Conservation (phyloP, 2,329 filamentous ascomycete species). For the Lomentospora prolificans region DNA sequence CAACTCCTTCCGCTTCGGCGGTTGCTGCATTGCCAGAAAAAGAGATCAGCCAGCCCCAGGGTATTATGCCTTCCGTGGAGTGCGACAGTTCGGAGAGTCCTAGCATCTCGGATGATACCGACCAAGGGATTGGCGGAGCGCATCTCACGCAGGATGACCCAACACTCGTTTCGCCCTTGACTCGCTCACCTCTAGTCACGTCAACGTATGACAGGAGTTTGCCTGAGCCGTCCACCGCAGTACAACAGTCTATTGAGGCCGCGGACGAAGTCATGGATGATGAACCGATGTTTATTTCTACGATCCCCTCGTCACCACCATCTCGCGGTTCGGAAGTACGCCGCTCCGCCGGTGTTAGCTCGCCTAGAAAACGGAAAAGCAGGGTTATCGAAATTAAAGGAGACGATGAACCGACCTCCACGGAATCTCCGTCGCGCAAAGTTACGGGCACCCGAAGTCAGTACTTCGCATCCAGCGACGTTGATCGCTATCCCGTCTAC, state of each 20-base stretch:
- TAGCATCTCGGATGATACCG: background rate
- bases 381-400: background rate
- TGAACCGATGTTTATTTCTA: conserved; percentile 2
- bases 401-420: background rate
- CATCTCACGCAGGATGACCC: background rate
- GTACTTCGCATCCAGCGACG: background rate
- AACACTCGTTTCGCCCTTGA: background rate
- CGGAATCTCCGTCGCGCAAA: background rate
- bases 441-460: background rate
- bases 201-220: background rate
- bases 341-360: background rate
- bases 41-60: conserved; percentile 10
- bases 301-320: background rate
- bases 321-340: background rate
- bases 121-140: background rate
- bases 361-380: background rate
- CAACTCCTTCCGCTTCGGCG: no score
- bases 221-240: background rate
- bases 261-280: background rate
- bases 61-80: conserved; percentile 13
- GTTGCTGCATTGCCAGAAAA: background rate
- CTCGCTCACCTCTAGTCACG: background rate
- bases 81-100: conserved; percentile 5
- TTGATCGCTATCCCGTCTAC: background rate
- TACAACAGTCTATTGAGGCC: conserved; percentile 2